Evolutionary conservation across 2,329 filamentous ascomycete species (phyloP).

Genomic region (Zymoseptoria tritici): DNA sequence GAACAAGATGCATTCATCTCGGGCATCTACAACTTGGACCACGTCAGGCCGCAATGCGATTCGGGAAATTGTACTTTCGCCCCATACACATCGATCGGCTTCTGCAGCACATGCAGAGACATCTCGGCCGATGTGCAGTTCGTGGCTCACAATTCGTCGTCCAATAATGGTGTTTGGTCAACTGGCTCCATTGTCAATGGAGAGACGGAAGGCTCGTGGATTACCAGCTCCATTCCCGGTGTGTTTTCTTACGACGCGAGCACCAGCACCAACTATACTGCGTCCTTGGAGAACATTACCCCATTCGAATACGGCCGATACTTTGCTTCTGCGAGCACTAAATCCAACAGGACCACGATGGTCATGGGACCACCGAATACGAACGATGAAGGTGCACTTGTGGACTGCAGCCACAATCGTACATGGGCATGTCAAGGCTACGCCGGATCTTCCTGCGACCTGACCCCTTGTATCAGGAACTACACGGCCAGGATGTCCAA

Average conservation of each 20-base stretch:
- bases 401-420: conserved; percentile 1
- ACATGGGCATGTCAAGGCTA: conserved; percentile 8
- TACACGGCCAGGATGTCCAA: conserved; percentile 1
- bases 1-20: conserved; percentile 6
- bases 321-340: too few species aligned
- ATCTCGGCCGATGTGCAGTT: too few species aligned
- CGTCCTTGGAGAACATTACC: too few species aligned
- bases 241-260: too few species aligned
- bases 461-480: conserved; percentile 5
- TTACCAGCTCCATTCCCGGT: too few species aligned
- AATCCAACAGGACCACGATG: too few species aligned
- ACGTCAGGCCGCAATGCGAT: not conserved
- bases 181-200: too few species aligned
- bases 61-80: conserved; percentile 10
- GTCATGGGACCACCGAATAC: not conserved
- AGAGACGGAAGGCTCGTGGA: too few species aligned
- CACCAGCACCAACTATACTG: too few species aligned
- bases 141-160: too few species aligned
- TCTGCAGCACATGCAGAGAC: conserved; percentile 6
- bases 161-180: too few species aligned
- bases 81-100: conserved; percentile 6
- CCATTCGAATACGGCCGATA: too few species aligned
- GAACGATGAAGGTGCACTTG: not conserved
- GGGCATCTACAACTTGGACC: conserved; percentile 6
- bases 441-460: conserved; percentile 2